Base-by-base conservation (phyloP, 2,329 filamentous ascomycete species). In the Penicillium sp. region DNA sequence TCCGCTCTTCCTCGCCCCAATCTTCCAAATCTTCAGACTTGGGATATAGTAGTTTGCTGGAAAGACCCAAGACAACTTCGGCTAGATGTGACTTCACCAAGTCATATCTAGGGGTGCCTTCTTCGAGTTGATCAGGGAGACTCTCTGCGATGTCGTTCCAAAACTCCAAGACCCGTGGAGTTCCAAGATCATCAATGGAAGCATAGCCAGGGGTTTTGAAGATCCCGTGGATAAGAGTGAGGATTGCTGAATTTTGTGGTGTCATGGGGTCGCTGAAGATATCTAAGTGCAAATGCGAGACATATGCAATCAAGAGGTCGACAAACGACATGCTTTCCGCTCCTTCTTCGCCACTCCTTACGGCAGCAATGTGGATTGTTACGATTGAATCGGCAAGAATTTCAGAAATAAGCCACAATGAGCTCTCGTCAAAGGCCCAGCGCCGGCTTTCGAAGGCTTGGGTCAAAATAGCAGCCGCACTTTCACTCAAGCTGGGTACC, bases 1-100 rank as follows among this genome's bases (percentile, higher is more conserved):
- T 69, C 30, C 74, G 65, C 28, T 79, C 76, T 47, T 78, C 76
- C 31, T 73, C 70, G 43, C 70, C 69, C 76, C 76, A 79, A 10
- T 71, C 69, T 31, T 67, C 64, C 16, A 73, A 38, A 19, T 73
- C 69, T 38, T 66, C 65, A 2, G 68, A 55, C 10, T 55, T 62
- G 0, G 76, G 74, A 50, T 73, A 76, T n/a, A 72, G 66, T 22
- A 78, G 67, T 55, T 78, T 77, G 33, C 70, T 70, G 56, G 74
- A 77, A 52, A 75, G 72, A 48, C 75, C 73, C 10, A 74, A 61
- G 35, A 77, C 71, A 12, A 74, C 73, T 36, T 69, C 69, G 5
- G 73, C 73, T 45, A 77, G 64, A 55, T 77, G 70, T 25, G 61
- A 67, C 61, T 72, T 77, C 22, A 71, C 72, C 56, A 61, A 61